Evolutionary conservation across 2,329 filamentous ascomycete species (phyloP), one percentile per base, ranked within the genome.

Genomic region (Onygenales sp.): DNA sequence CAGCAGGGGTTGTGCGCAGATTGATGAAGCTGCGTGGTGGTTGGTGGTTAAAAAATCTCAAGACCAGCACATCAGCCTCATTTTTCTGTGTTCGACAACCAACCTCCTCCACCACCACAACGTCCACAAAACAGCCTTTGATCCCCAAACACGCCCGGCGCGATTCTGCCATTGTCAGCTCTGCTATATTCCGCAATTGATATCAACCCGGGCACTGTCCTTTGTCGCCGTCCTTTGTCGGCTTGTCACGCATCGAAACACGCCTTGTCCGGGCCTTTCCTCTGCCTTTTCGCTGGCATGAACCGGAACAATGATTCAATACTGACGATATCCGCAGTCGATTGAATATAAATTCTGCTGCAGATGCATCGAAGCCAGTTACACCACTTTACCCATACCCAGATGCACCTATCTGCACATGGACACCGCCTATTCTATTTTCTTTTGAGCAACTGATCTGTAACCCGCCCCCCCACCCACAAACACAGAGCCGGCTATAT

Each of bases 141-240:
- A 17, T 35, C 39, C 39, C 35, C 31, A 41, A 27, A 27, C 31
- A 31, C 35, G 14, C 36, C 35, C 47, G 31, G n/a, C n/a, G 10
- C 35, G 35, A 21, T 11, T 35, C 27, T 27, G 21, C 17, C 21
- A 27, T 49, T 9, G 11, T 49, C 35, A 21, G 47, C 35, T 49
- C 41, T 33, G 35, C 47, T 49, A 41, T 41, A 9, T 32, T 49
- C 36, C 11, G 47, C 35, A 49, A 49, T 49, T 49, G 47, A 49
- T 49, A 41, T 49, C 47, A 31, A 31, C 31, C 39, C 47, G 47
- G 32, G 32, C 41, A 14, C 11, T 7, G 31, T 31, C 14, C 21
- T 14, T 8, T 7, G 17, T 39, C 10, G 46, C 41, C 35, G 1
- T 39, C 3, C 6, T 6, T 32, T 38, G 8, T 42, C 32, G 21